Conservation (phyloP, 495 filamentous ascomycete species). For the Xylaria acuta region DNA sequence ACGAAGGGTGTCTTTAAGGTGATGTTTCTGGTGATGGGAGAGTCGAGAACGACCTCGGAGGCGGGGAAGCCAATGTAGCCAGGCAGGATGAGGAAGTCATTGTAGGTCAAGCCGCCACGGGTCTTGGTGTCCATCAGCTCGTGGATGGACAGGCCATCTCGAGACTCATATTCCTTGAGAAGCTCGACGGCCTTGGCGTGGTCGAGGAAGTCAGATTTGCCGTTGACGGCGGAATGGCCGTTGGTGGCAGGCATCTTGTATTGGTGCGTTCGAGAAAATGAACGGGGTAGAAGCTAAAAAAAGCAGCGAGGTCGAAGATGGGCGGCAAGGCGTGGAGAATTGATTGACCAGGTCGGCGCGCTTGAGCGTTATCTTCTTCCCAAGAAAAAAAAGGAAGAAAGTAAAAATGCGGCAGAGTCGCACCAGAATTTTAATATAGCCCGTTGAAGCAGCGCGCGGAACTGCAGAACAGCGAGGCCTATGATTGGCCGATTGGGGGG, state of each 20-base stretch:
- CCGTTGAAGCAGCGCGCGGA: neutral
- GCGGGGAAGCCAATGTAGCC: slow-evolving; percentile 82
- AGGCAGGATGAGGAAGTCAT: slow-evolving; percentile 66
- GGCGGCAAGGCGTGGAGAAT: slow-evolving; percentile 39
- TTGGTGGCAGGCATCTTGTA: slow-evolving; percentile 73
- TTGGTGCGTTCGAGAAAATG: slow-evolving; percentile 34
- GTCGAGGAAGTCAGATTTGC: slow-evolving; percentile 49
- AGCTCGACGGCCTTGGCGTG: slow-evolving; percentile 74
- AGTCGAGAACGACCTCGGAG: slow-evolving; percentile 85
- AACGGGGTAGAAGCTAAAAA: slow-evolving; percentile 22
- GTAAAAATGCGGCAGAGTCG: slow-evolving; percentile 44
- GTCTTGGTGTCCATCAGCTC: slow-evolving; percentile 85
- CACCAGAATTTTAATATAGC: slow-evolving; percentile 30
- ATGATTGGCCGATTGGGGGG: slow-evolving; percentile 14
- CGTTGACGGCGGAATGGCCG: slow-evolving; percentile 57
- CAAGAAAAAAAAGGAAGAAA: slow-evolving; percentile 57
- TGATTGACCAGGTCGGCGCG: slow-evolving; percentile 54
- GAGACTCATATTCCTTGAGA: slow-evolving; percentile 72
- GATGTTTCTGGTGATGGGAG: slow-evolving; percentile 91
- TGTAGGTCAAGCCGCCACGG: slow-evolving; percentile 86
- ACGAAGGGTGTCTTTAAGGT: slow-evolving; percentile 92
- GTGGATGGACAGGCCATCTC: slow-evolving; percentile 84
- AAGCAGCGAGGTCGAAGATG: slow-evolving; percentile 45
- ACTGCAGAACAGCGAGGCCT: slow-evolving; percentile 4
- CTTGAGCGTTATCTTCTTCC: slow-evolving; percentile 63